Base-by-base conservation (phyloP, 352 stramenopile genomes). In the Hyaloperonospora arabidopsidis region DNA sequence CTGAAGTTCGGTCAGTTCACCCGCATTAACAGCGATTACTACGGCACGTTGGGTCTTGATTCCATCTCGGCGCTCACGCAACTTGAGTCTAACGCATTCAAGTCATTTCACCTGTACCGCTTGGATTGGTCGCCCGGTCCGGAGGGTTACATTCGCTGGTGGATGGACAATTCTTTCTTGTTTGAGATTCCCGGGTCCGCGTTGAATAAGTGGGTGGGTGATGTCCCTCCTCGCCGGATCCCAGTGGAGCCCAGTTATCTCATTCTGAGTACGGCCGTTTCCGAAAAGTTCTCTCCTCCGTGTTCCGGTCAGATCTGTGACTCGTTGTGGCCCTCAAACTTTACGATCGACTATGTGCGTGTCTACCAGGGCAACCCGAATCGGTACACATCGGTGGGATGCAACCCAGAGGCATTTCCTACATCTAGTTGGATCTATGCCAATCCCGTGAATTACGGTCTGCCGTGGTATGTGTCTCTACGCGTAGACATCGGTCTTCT, bases 211-310 rank as follows among this genome's bases (percentile, higher is more conserved):
- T 93, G 82, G 84, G 67, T 59, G 1, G 72, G 79, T 1, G 61
- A 60, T 32, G 66, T 93, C 6, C 82, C 84, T 29, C 84, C 84
- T 21, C 78, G 81, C 15, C 70, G 79, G 66, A 94, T 99, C 45
- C 95, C 96, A 0, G 87, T 95, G 44, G 96, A 99, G 70, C 96
- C 96, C 2, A 97, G 86, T 28, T 98, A 98, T 61, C 61, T 99
- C 43, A 98, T 99, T 79, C 75, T 99, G 41, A 98, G 97, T 78
- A 98, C 92, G 1, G 96, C 95, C 8, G 89, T 99, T 34, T 98
- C 93, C 1, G 95, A 96, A 25, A 98, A 97, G 45, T 94, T 94
- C 63, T 94, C 95, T 19, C 86, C 92, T 15, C 87, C 84, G 39
- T 98, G 94, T 53, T 63, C 81, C 5, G 81, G 84, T 21, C 68